Evolutionary conservation across 345 rosid species (phyloP).

Genomic region (Lepidium aucheri): DNA sequence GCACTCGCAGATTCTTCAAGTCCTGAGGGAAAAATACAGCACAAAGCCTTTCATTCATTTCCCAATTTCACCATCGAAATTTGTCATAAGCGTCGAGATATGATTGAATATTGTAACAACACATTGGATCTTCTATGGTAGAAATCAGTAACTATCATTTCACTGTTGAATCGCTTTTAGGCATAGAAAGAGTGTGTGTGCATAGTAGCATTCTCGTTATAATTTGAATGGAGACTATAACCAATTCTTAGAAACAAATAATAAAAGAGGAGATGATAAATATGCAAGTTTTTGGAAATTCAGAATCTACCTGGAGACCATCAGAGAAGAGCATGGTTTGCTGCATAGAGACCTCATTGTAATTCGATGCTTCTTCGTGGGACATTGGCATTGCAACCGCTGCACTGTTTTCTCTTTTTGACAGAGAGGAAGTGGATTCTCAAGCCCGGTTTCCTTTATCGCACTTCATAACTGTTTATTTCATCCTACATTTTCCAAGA

Average conservation of each 20-base stretch:
- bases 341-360: conserved; percentile 71
- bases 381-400: conserved; percentile 34
- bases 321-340: conserved; percentile 81
- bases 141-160: not conserved
- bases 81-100: not conserved
- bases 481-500: not conserved
- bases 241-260: not conserved
- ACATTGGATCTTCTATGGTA: not conserved
- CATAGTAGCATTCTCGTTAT: not conserved
- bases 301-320: conserved; percentile 60
- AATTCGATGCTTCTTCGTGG: conserved; percentile 55
- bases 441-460: not conserved
- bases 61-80: not conserved
- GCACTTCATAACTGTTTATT: not conserved
- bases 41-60: not conserved
- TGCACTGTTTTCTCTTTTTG: conserved; percentile 33
- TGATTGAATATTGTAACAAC: not conserved
- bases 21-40: conserved; percentile 39
- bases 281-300: not conserved
- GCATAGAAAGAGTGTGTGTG: not conserved
- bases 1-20: conserved; percentile 74
- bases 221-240: not conserved
- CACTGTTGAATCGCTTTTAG: not conserved
- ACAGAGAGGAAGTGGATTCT: not conserved
- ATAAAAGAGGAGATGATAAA: not conserved